Base-by-base conservation (phyloP, 2,329 filamentous ascomycete genomes). In the Dissoconium aciculare region DNA sequence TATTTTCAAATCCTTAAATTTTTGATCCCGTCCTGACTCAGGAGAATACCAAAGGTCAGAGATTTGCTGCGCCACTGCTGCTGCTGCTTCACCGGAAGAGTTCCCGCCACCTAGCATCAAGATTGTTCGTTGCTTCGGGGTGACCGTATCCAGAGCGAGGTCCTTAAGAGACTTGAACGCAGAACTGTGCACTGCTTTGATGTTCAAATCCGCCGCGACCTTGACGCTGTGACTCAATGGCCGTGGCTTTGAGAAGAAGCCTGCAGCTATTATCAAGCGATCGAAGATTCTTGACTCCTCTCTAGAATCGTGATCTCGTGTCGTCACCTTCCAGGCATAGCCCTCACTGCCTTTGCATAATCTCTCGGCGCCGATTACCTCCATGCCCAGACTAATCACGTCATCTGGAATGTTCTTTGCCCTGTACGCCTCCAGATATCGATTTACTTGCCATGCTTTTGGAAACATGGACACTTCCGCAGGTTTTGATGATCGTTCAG, bases 41-140 rank as follows among this genome's bases (percentile, higher is more conserved):
- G 73, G 67, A 0, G 69, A 66, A 48, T 77, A 60, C 9, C 55
- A 53, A 3, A 67, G 66, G 4, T 72, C 72, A 0, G 80, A 85
- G 1, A 87, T 53, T 38, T 84, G 72, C 4, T 71, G 63, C 8
- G 78, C 79, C 29, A 85, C 69, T 2, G 74, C 73, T 6, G 71
- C 74, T 0, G 80, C 76, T 28, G 77, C 76, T 57, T 91, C 82
- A 4, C 79, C 69, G 1, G 80, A 81, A 2, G 80, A 87, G 67
- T 89, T 84, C 44, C 84, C 79, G 0, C 80, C 81, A 1, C 82
- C 82, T 1, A 84, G 69, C 0, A 91, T 62, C 1, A 83, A 61
- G 11, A 89, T 71, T 45, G 74, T 80, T 11, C 69, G 67, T 1
- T 62, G 61, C 0, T 46, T 44, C 2, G 38, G 28, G 5, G 25